Evolutionary conservation across 164 flowering plant species (phyloP), one percentile per base, ranked within the genome.

Genomic region (Liriodendron chinense): DNA sequence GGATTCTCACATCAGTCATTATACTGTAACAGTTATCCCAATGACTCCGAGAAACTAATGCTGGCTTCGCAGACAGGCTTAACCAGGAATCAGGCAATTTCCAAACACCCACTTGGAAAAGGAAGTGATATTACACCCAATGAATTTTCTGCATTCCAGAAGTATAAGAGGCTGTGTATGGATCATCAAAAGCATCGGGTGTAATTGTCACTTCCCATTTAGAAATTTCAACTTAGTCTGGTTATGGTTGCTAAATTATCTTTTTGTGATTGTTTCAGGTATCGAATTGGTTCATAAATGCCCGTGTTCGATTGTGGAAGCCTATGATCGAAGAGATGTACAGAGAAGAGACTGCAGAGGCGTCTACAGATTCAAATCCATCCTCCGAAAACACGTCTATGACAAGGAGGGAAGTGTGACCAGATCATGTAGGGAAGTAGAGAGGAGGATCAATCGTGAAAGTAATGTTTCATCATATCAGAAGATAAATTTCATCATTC

Each of bases 271-370:
- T 78, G 20, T 78, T 81, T 65, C 78, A 92, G 98, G 92, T 94
- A 50, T 91, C 97, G 28, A 94, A 92, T 76, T 92, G 98, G 97
- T 92, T 92, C 75, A 94, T 94, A 73, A 92, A 92, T 81, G 96
- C 97, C 25, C 82, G 98, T 47, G 96, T 94, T 43, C 81, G 96
- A 56, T 84, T 94, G 14, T 91, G 97, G 97, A 92, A 92, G 83
- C 98, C 97, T 1, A 92, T 94, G 98, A 87, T 91, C 7, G 94
- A 92, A 80, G 98, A 92, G 78, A 89, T 94, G 89, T 90, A 92
- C 82, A 90, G 83, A 77, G 97, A 91, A 68, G 98, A 92, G 75
- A 86, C 86, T 78, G 92, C 78, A 28, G 93, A 88, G 47, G 86
- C 88, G 47, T 85, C 92, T 25, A 78, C 75, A 56, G 92, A 87